Evolutionary conservation across 805 yeast species (phyloP).

Genomic region (Soucietia sequanensis): DNA sequence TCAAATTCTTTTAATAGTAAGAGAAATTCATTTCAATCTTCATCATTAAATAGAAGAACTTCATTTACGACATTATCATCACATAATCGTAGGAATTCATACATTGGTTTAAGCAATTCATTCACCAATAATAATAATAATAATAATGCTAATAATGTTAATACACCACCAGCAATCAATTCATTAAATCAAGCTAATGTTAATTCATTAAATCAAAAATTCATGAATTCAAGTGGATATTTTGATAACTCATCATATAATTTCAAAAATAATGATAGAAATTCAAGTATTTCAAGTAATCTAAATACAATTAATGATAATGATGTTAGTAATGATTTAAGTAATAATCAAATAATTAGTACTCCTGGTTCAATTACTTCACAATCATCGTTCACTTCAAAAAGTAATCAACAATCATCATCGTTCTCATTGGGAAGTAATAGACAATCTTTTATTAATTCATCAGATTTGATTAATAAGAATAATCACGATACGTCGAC

Average conservation of each 20-base stretch:
- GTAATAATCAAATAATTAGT: slow-evolving; percentile 3
- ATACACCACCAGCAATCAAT: slow-evolving; percentile 11
- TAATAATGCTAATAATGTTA: slow-evolving; percentile 6
- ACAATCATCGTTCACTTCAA: slow-evolving; percentile 8
- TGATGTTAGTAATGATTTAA: not conserved
- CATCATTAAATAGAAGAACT: slow-evolving; percentile 15
- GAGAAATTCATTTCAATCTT: slow-evolving; percentile 16
- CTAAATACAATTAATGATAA: no score
- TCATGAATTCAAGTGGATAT: slow-evolving; percentile 1
- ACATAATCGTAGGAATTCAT: slow-evolving; percentile 10
- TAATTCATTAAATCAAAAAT: slow-evolving; percentile 20
- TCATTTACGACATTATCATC: slow-evolving; percentile 13
- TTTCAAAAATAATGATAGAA: no score
- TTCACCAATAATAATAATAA: slow-evolving; percentile 2
- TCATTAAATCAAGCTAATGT: slow-evolving; percentile 25
- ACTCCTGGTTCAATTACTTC: slow-evolving; percentile 12
- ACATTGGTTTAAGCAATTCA: slow-evolving; percentile 6
- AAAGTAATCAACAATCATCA: slow-evolving; percentile 4
- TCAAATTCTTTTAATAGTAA: slow-evolving; percentile 8
- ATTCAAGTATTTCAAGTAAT: no score
- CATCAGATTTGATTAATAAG: slow-evolving; percentile 1
- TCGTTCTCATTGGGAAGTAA: not conserved
- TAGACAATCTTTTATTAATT: slow-evolving; percentile 7
- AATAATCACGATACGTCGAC: not conserved
- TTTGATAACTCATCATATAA: not conserved